phyloP scores from a whole-genome alignment of 768 basidiomycete species.

The Tylopilus sp. region DNA sequence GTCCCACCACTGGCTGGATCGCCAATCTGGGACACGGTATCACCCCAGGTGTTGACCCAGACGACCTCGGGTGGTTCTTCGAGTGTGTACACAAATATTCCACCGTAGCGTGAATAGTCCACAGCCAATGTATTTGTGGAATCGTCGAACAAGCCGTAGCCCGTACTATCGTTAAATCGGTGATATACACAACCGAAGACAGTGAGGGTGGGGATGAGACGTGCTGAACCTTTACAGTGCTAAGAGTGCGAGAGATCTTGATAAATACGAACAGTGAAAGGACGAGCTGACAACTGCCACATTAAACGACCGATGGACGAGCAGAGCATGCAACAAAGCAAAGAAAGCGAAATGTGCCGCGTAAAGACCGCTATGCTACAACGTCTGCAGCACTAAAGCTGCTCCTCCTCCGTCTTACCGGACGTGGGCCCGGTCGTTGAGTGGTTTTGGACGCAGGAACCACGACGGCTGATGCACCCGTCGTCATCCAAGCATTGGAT shows the following conservation, averaged over 20 bases:
- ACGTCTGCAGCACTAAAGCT: constrained; percentile 88
- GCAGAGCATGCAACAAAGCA: constrained; percentile 4
- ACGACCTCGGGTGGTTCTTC: constrained; percentile 88
- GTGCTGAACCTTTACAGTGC: constrained; percentile 32
- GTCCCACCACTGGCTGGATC: constrained; percentile 77
- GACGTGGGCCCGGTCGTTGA: constrained; percentile 70
- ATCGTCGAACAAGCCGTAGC: constrained; percentile 2
- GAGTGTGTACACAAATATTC: constrained; percentile 88
- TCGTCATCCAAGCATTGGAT: constrained; percentile 74
- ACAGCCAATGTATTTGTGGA: background rate
- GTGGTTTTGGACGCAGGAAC: constrained; percentile 64
- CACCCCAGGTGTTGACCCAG: constrained; percentile 92
- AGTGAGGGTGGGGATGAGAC: constrained; percentile 12
- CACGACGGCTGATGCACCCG: constrained; percentile 64
- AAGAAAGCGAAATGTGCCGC: constrained; percentile 13
- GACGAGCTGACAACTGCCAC: constrained; percentile 1
- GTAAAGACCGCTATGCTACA: constrained; percentile 51
- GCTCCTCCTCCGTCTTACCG: constrained; percentile 71
- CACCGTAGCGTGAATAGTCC: constrained; percentile 12
- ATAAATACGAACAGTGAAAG: constrained; percentile 28
- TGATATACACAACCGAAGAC: constrained; percentile 21
- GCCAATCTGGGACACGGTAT: constrained; percentile 97
- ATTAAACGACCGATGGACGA: constrained; percentile 3
- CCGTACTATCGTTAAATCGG: constrained; percentile 9
- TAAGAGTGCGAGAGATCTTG: constrained; percentile 17